Percentiles rank a stretch among this genome's conserved stretches.
These are phyloP conservation scores for Cladosporium phlei DNA, from an alignment of 2,329 filamentous ascomycete genomes.

Conservation along the genomic window DNA sequence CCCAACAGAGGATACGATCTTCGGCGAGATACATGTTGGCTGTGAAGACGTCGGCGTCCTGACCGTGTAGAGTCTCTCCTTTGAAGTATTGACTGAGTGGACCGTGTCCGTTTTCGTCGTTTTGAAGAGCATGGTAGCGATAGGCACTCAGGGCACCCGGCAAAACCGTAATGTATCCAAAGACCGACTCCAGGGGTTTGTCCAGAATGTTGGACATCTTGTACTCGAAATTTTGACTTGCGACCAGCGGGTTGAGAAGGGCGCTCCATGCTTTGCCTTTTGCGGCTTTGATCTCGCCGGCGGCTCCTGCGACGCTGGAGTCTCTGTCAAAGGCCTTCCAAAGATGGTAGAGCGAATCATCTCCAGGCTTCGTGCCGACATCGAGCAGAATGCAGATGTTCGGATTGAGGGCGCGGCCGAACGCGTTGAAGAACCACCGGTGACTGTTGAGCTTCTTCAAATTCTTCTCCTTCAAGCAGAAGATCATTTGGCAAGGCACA, in stretches of 20 bases:
- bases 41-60: slow-evolving; percentile 94
- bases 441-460: slow-evolving; percentile 97
- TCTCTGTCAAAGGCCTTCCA: slow-evolving; percentile 99
- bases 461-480: slow-evolving; percentile 97
- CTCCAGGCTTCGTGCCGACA: slow-evolving; percentile 86
- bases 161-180: slow-evolving; percentile 95
- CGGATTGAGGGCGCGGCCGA: slow-evolving; percentile 84
- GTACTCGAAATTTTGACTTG: slow-evolving; percentile 98
- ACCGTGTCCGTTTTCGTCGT: slow-evolving; percentile 91
- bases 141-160: slow-evolving; percentile 94
- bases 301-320: slow-evolving; percentile 93
- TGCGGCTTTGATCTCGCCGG: slow-evolving; percentile 95
- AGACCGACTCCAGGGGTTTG: slow-evolving; percentile 93
- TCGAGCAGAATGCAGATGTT: slow-evolving; percentile 97
- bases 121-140: slow-evolving; percentile 90
- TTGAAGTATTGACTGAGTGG: slow-evolving; percentile 98
- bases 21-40: slow-evolving; percentile 94
- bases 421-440: slow-evolving; percentile 98
- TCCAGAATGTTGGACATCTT: slow-evolving; percentile 99
- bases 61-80: slow-evolving; percentile 91
- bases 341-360: slow-evolving; percentile 89
- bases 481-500: slow-evolving; percentile 95
- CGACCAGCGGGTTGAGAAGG: slow-evolving; percentile 87
- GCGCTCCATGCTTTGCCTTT: slow-evolving; percentile 80
- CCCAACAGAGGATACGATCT: slow-evolving; percentile 87